Conservation (phyloP, 192 early-diverging fungal species). For the Coemansia sp. region DNA sequence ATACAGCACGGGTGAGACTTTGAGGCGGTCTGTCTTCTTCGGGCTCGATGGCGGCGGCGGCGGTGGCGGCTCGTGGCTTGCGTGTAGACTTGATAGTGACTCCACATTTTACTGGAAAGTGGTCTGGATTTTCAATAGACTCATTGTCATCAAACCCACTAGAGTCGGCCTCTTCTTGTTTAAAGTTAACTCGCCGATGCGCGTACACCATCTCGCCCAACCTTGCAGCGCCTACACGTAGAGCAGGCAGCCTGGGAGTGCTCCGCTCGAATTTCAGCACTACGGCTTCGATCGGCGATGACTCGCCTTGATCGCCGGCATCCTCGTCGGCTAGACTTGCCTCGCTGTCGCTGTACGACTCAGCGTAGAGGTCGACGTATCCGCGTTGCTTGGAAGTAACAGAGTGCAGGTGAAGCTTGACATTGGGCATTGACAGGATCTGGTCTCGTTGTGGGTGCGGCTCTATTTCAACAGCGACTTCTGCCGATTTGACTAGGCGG, state of each 20-base stretch:
- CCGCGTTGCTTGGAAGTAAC: neutral
- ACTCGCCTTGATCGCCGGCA: neutral
- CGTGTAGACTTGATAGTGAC: no score
- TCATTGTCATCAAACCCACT: no score
- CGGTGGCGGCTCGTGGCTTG: no score
- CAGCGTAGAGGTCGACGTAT: conserved; percentile 20
- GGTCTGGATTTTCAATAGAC: neutral
- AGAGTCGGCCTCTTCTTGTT: no score
- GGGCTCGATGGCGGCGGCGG: no score
- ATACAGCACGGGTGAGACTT: no score
- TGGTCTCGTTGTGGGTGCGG: neutral
- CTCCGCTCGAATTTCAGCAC: conserved; percentile 21
- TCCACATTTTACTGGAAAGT: no score
- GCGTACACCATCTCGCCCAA: conserved; percentile 32
- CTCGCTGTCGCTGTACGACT: conserved; percentile 22
- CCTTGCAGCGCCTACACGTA: conserved; percentile 26
- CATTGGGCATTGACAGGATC: conserved; percentile 10
- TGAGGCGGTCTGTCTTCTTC: no score
- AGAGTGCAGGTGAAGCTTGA: conserved; percentile 1
- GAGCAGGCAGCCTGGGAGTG: conserved; percentile 6
- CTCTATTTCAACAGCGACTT: neutral
- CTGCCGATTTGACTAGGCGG: no score
- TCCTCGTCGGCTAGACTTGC: neutral
- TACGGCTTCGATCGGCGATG: conserved; percentile 8
- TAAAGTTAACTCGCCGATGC: neutral